Evolutionary conservation across 257 asterid species (phyloP), one percentile per base, ranked within the genome.

Genomic region (Penstemon eatonii): DNA sequence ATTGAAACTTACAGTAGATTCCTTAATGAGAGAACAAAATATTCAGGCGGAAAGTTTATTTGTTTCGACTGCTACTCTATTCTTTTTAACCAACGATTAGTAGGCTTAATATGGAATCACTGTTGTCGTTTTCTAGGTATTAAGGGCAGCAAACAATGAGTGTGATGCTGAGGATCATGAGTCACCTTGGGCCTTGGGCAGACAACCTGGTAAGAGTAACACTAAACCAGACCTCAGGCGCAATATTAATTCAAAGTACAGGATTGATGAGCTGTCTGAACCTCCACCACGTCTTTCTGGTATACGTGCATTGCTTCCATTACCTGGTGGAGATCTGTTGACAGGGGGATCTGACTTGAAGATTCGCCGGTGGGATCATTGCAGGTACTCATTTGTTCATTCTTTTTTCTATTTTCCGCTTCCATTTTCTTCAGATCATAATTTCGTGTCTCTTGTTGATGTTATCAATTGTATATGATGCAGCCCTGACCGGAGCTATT

Each of bases 311-410:
- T 84, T 94, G 89, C 96, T 94, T 74, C 99, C 99, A n/a, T 82
- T 94, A 76, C 96, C 98, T 72, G 91, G 98, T 70, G 99, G 99
- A 69, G 97, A 94, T 87, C 80, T 94, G 45, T 78, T 94, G 76
- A 91, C 99, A 2, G 99, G 95, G 76, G 98, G 99, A 60, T 87
- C 96, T 46, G 99, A 94, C 84, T 82, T 94, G 85, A 94, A 83
- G 77, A 86, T 94, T 68, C 99, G 99, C 19, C 89, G 96, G 44
- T 94, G 99, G 99, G 93, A 94, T 72, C 99, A 94, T 75, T 86
- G 87, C 80, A 91, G 98, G 99, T 91, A 59, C 60, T 39, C 36
- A 46, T 65, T 64, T 39, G 66, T 55, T 53, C 76, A 56, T 63
- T 66, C 56, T 66, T 59, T 60, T 8, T 12, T 52, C 8, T 65